These are phyloP conservation scores for Phaffomyces thermotolerans DNA, from an alignment of 805 yeast genomes.

Conservation along the genomic window DNA sequence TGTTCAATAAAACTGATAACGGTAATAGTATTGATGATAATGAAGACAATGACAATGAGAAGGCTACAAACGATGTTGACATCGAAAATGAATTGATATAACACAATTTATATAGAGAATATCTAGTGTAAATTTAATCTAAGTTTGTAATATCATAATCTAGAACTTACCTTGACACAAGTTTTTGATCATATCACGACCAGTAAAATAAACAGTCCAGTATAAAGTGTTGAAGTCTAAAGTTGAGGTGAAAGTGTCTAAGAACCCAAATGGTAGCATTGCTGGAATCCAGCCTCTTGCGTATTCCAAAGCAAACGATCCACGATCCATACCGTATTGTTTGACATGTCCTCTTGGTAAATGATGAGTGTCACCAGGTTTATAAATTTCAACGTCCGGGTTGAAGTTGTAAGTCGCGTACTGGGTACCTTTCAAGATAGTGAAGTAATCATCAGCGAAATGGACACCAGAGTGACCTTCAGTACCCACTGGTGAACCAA, in stretches of 20 bases:
- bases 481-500: constrained; percentile 90
- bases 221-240: constrained; percentile 42
- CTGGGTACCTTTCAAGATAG: constrained; percentile 78
- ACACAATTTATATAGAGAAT: too few species aligned
- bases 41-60: too few species aligned
- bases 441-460: constrained; percentile 96
- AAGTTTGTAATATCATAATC: neutral
- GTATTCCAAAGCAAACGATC: constrained; percentile 82
- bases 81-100: too few species aligned
- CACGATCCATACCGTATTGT: constrained; percentile 82
- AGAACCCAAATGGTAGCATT: constrained; percentile 93
- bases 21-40: neutral
- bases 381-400: constrained; percentile 59
- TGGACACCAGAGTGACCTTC: constrained; percentile 97
- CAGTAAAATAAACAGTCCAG: constrained; percentile 71
- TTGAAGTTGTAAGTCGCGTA: constrained; percentile 62
- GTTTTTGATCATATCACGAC: constrained; percentile 65
- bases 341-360: constrained; percentile 64
- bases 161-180: constrained; percentile 60
- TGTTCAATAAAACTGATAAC: neutral
- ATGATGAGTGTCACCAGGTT: constrained; percentile 85
- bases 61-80: too few species aligned
- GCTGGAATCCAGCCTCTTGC: constrained; percentile 99
- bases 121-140: neutral
- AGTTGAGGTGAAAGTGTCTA: constrained; percentile 47